Evolutionary conservation across 441 rosid species (phyloP).

Genomic region (Aleurites moluccanus): DNA sequence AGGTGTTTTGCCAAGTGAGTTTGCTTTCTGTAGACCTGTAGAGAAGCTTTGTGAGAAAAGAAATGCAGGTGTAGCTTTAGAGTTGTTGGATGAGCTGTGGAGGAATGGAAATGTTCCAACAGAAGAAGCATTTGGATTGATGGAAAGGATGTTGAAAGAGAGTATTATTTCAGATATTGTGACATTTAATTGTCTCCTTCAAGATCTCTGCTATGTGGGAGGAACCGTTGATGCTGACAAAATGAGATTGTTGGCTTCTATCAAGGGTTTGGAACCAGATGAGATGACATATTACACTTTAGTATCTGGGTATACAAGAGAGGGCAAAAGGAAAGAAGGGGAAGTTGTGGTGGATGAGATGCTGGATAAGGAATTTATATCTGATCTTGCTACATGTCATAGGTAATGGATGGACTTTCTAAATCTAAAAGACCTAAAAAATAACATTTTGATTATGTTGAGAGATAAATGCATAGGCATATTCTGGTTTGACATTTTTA

Average conservation of each 20-base stretch:
- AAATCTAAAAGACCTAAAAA: slow-evolving; percentile 16
- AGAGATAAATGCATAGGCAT: slow-evolving; percentile 5
- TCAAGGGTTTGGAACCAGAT: slow-evolving; percentile 62
- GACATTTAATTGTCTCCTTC: slow-evolving; percentile 74
- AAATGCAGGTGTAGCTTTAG: slow-evolving; percentile 48
- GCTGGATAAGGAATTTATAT: slow-evolving; percentile 74
- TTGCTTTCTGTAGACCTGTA: slow-evolving; percentile 56
- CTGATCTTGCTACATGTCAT: slow-evolving; percentile 69
- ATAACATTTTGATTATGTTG: neutral
- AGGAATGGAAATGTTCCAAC: slow-evolving; percentile 49
- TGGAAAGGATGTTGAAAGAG: slow-evolving; percentile 67
- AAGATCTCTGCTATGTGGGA: slow-evolving; percentile 63
- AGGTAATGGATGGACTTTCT: slow-evolving; percentile 54
- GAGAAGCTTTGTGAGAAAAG: slow-evolving; percentile 53
- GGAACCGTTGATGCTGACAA: slow-evolving; percentile 54
- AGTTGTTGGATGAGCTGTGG: slow-evolving; percentile 62
- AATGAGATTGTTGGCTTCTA: slow-evolving; percentile 62
- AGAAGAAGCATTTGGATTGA: slow-evolving; percentile 48
- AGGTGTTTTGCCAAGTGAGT: slow-evolving; percentile 53
- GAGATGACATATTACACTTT: slow-evolving; percentile 51
- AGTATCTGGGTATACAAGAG: slow-evolving; percentile 57
- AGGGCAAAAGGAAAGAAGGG: slow-evolving; percentile 61
- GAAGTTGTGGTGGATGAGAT: slow-evolving; percentile 69
- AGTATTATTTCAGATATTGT: slow-evolving; percentile 59
- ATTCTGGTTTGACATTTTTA: neutral